Evolutionary conservation across 31 red algal genomes (phyloP).

Genomic region (Bonnemaisonia californica): DNA sequence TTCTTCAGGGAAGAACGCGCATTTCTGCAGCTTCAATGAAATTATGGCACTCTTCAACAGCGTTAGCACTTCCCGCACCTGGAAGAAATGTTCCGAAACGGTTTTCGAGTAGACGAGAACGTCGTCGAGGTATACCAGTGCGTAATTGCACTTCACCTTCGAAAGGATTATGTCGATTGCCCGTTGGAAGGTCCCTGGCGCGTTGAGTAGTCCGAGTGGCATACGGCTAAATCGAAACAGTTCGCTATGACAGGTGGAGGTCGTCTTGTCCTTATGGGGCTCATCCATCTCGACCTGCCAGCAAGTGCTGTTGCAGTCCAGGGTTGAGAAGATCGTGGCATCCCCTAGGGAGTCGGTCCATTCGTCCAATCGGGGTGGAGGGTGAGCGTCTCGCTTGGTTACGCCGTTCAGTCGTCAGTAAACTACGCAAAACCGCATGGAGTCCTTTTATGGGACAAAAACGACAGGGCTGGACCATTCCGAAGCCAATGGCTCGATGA

Average conservation of each 20-base stretch:
- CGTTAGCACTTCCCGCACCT: constrained; percentile 17
- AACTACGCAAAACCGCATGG: constrained; percentile 31
- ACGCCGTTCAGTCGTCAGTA: constrained; percentile 34
- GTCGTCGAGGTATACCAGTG: constrained; percentile 27
- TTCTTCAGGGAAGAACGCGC: constrained; percentile 31
- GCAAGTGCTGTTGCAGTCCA: constrained; percentile 28
- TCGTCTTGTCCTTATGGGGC: constrained; percentile 26
- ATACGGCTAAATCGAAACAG: constrained; percentile 28
- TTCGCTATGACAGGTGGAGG: constrained; percentile 35
- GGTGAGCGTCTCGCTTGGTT: constrained; percentile 35
- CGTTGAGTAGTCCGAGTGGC: constrained; percentile 40
- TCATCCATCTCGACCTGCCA: constrained; percentile 26
- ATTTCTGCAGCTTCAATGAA: constrained; percentile 36
- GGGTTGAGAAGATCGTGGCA: constrained; percentile 29
- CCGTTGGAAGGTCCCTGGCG: constrained; percentile 44
- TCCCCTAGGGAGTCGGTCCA: constrained; percentile 59
- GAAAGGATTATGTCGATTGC: constrained; percentile 37
- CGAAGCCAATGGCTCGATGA: constrained; percentile 16
- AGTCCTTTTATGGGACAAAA: constrained; percentile 31
- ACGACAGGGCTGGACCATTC: constrained; percentile 23
- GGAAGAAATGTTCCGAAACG: constrained; percentile 27
- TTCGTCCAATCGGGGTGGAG: constrained; percentile 40
- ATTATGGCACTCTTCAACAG: constrained; percentile 8
- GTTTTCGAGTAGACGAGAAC: constrained; percentile 29
- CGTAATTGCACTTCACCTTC: constrained; percentile 8